Conservation (phyloP, 2,329 filamentous ascomycete genomes). For the Claviceps humidiphila region DNA sequence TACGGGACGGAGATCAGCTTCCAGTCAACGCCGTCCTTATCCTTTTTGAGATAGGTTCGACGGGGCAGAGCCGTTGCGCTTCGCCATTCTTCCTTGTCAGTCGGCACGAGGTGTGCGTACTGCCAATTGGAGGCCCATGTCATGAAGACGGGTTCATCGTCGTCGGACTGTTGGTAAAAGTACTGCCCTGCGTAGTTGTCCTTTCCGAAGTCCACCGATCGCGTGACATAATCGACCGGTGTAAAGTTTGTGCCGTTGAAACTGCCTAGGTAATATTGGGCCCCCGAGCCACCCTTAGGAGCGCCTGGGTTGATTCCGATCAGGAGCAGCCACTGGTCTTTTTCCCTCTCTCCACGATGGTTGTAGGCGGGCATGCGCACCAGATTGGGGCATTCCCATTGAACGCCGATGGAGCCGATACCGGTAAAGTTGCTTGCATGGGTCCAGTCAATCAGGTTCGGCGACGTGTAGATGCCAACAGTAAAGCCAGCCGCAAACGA, state of each 20-base stretch:
- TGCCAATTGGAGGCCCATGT: too few relatives aligned
- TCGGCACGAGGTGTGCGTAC: too few relatives aligned
- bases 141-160: too few relatives aligned
- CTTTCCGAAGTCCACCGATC: too few relatives aligned
- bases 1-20: too few relatives aligned
- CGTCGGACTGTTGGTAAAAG: too few relatives aligned
- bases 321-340: constrained; percentile 28
- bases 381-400: constrained; percentile 53
- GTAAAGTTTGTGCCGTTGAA: constrained; percentile 31
- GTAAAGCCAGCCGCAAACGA: constrained; percentile 38
- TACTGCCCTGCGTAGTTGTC: too few relatives aligned
- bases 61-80: constrained; percentile 30
- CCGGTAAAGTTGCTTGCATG: constrained; percentile 38
- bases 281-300: constrained; percentile 40
- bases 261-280: constrained; percentile 33
- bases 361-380: too few relatives aligned
- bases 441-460: constrained; percentile 18
- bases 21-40: too few relatives aligned
- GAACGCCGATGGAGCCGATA: constrained; percentile 35
- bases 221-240: too few relatives aligned
- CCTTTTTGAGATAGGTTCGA: too few relatives aligned
- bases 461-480: constrained; percentile 47
- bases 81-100: too few relatives aligned
- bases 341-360: constrained; percentile 9
- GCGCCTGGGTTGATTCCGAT: constrained; percentile 45